phyloP scores from a whole-genome alignment of 176 grass and related monocot genomes.

The Triticum urartu region DNA sequence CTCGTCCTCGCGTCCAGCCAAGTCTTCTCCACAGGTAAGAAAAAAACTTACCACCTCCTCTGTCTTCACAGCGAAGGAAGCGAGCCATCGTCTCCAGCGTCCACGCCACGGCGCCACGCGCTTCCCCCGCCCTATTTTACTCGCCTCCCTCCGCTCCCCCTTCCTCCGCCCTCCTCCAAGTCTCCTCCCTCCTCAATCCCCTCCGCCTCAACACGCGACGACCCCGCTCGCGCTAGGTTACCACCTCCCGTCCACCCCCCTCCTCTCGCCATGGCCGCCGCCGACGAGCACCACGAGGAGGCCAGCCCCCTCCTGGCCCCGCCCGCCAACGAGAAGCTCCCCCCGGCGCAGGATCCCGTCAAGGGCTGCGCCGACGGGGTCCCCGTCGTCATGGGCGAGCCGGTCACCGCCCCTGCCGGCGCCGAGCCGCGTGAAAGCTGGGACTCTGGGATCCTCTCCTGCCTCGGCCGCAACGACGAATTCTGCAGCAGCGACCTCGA shows the following conservation, averaged over 20 bases:
- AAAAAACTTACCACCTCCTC: not conserved
- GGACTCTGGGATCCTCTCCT: constrained; percentile 77
- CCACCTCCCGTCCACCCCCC: not conserved
- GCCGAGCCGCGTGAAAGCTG: constrained; percentile 50
- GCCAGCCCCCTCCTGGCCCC: constrained; percentile 38
- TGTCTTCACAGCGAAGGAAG: constrained; percentile 32
- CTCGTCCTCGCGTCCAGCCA: too few relatives aligned
- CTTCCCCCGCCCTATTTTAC: constrained; percentile 32
- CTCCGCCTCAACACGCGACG: not conserved
- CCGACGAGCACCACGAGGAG: constrained; percentile 44
- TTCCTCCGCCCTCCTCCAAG: not conserved
- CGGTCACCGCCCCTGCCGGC: constrained; percentile 20
- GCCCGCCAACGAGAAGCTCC: constrained; percentile 5
- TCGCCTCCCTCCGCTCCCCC: not conserved
- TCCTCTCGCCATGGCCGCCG: constrained; percentile 39
- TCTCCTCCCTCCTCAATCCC: not conserved
- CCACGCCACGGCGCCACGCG: constrained; percentile 30
- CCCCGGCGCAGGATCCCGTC: not conserved
- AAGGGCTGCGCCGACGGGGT: constrained; percentile 49
- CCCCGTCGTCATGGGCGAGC: constrained; percentile 65
- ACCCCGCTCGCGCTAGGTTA: not conserved
- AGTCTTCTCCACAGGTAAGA: too few relatives aligned
- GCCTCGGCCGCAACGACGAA: constrained; percentile 77
- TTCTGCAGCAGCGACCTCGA: constrained; percentile 98
- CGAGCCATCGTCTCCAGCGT: not conserved